Conservation (phyloP, 2,329 filamentous ascomycete species). For the Tricladium varicosporioides region DNA sequence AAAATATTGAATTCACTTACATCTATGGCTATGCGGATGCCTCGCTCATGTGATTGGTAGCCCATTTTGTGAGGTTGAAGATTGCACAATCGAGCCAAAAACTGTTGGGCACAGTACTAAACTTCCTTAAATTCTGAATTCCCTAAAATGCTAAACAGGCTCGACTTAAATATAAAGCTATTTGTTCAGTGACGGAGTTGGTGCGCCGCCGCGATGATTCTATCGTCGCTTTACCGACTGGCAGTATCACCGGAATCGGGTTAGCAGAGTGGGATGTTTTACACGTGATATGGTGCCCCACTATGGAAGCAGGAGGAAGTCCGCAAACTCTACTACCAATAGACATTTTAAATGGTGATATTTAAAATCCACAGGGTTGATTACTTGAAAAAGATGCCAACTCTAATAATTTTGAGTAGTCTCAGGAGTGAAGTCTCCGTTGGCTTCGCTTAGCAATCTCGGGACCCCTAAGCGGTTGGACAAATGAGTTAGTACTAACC, state of each 20-base stretch:
- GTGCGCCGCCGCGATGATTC: neutral
- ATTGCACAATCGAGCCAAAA: too few relatives aligned
- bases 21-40: constrained; percentile 70
- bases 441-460: too few relatives aligned
- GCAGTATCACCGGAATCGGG: neutral
- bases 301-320: neutral
- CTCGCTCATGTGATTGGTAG: constrained; percentile 37
- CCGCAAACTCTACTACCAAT: neutral
- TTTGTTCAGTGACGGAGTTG: neutral
- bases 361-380: too few relatives aligned
- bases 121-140: neutral
- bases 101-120: too few relatives aligned
- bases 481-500: too few relatives aligned
- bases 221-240: neutral
- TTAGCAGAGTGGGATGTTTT: neutral
- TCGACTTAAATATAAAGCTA: neutral
- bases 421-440: too few relatives aligned
- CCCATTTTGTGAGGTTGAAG: constrained; percentile 14
- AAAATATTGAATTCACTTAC: neutral
- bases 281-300: neutral
- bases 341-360: neutral
- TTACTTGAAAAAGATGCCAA: too few relatives aligned
- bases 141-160: neutral
- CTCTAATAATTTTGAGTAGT: too few relatives aligned
- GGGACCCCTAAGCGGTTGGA: too few relatives aligned